These are phyloP conservation scores for Fusarium buxicola DNA, from an alignment of 2,329 filamentous ascomycete genomes.

Conservation along the genomic window DNA sequence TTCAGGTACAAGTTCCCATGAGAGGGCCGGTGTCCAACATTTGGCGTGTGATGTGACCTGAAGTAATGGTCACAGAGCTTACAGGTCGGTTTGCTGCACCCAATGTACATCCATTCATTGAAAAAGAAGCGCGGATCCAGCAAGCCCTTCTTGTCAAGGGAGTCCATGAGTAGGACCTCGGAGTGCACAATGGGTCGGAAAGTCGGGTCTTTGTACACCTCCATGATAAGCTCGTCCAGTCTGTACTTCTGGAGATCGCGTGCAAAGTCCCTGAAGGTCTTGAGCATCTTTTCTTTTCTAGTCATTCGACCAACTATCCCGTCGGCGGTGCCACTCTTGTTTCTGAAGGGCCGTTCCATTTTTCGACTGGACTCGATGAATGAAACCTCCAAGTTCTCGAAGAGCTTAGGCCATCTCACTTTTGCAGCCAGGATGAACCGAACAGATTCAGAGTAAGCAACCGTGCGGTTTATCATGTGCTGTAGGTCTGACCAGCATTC, in stretches of 20 bases:
- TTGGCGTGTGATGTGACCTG: conserved; percentile 17
- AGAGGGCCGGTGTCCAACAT: conserved; percentile 39
- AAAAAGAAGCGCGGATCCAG: conserved; percentile 42
- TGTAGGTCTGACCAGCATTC: conserved; percentile 40
- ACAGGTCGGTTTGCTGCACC: conserved; percentile 52
- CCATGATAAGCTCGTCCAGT: conserved; percentile 30
- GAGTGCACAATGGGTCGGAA: conserved; percentile 49
- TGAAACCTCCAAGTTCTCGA: conserved; percentile 44
- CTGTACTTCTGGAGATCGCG: conserved; percentile 26
- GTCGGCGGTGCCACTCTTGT: conserved; percentile 21
- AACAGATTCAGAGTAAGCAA: conserved; percentile 32
- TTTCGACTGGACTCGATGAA: conserved; percentile 36
- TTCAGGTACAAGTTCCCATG: conserved; percentile 50
- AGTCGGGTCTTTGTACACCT: conserved; percentile 3
- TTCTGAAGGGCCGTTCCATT: conserved; percentile 1
- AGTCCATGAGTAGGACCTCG: conserved; percentile 47
- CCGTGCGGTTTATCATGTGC: conserved; percentile 33
- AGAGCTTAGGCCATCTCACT: conserved; percentile 43
- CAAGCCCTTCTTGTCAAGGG: conserved; percentile 31
- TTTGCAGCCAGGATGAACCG: conserved; percentile 31
- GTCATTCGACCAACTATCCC: conserved; percentile 23
- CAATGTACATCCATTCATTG: conserved; percentile 48
- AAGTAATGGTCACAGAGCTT: conserved; percentile 50
- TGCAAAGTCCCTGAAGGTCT: conserved; percentile 11
- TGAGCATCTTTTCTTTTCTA: neutral